These are phyloP conservation scores for Balakata baccata DNA, from an alignment of 345 rosid genomes.

Conservation along the genomic window DNA sequence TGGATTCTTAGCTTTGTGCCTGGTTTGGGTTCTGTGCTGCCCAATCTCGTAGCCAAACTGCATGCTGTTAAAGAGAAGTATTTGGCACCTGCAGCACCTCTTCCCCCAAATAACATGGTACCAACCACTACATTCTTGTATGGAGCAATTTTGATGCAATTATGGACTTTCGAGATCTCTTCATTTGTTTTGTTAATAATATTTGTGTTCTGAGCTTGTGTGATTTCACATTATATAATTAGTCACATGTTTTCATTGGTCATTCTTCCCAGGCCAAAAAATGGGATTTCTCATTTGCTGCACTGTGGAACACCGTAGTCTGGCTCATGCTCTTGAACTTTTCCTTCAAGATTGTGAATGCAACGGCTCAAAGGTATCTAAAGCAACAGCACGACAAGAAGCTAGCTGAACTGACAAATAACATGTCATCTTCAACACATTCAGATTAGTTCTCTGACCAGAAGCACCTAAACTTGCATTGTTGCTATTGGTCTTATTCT, in stretches of 20 bases:
- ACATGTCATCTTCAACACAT: conserved; percentile 23
- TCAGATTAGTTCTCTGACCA: conserved; percentile 32
- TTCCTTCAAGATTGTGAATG: conserved; percentile 67
- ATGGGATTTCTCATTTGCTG: conserved; percentile 78
- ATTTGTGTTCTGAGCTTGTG: not conserved
- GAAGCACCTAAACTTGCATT: conserved; percentile 1
- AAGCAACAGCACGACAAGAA: conserved; percentile 73
- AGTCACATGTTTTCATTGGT: not conserved
- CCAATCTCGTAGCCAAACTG: conserved; percentile 55
- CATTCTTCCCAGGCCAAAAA: conserved; percentile 51
- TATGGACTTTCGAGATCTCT: not conserved
- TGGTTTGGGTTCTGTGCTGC: conserved; percentile 58
- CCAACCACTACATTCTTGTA: not conserved
- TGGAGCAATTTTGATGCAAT: not conserved
- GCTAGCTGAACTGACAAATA: conserved; percentile 36
- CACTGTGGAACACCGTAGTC: conserved; percentile 83
- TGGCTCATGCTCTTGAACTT: conserved; percentile 97
- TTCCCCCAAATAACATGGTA: conserved; percentile 61
- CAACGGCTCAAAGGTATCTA: conserved; percentile 72
- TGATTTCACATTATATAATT: not conserved
- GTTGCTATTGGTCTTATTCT: not conserved
- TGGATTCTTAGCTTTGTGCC: conserved; percentile 79
- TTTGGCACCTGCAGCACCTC: conserved; percentile 49
- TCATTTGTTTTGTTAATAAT: not conserved
- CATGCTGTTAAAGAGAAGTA: conserved; percentile 62